A percentile compares a stretch with the other conserved stretches of the same genome.
Conservation (phyloP, 257 asterid genomes). For the Catharanthus roseus region DNA sequence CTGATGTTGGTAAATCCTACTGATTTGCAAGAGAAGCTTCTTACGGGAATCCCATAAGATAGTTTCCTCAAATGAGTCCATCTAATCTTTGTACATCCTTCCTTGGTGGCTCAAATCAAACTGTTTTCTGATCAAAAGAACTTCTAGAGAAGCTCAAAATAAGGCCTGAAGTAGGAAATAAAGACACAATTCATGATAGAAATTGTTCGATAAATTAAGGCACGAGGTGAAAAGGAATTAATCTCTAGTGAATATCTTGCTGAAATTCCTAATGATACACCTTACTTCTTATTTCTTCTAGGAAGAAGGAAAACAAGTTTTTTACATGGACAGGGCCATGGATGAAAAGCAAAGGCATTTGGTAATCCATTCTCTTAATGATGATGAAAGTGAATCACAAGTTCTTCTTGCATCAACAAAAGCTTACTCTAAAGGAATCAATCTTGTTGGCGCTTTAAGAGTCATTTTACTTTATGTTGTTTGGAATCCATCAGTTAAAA, state of each 20-base stretch:
- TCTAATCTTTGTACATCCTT: slow-evolving; percentile 69
- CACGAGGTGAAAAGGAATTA: slow-evolving; percentile 45
- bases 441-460: slow-evolving; percentile 74
- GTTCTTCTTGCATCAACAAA: slow-evolving; percentile 67
- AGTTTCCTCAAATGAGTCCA: slow-evolving; percentile 18
- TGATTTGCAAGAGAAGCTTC: slow-evolving; percentile 35
- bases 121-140: slow-evolving; percentile 21
- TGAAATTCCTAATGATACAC: slow-evolving; percentile 38
- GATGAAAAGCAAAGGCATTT: slow-evolving; percentile 40
- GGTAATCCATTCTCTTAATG: slow-evolving; percentile 43
- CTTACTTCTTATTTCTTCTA: slow-evolving; percentile 37
- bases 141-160: slow-evolving; percentile 21
- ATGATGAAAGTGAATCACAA: slow-evolving; percentile 34
- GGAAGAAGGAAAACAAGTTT: slow-evolving; percentile 53
- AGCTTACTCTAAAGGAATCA: slow-evolving; percentile 80
- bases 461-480: slow-evolving; percentile 70
- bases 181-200: slow-evolving; percentile 51
- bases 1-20: slow-evolving; percentile 49
- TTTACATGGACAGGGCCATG: slow-evolving; percentile 49
- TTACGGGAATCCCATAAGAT: slow-evolving; percentile 10
- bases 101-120: slow-evolving; percentile 28
- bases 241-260: slow-evolving; percentile 44
- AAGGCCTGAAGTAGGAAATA: slow-evolving; percentile 46
- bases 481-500: slow-evolving; percentile 73
- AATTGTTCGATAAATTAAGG: slow-evolving; percentile 33